Conservation (phyloP, 2,329 filamentous ascomycete genomes). For the Fusarium duplospermum region DNA sequence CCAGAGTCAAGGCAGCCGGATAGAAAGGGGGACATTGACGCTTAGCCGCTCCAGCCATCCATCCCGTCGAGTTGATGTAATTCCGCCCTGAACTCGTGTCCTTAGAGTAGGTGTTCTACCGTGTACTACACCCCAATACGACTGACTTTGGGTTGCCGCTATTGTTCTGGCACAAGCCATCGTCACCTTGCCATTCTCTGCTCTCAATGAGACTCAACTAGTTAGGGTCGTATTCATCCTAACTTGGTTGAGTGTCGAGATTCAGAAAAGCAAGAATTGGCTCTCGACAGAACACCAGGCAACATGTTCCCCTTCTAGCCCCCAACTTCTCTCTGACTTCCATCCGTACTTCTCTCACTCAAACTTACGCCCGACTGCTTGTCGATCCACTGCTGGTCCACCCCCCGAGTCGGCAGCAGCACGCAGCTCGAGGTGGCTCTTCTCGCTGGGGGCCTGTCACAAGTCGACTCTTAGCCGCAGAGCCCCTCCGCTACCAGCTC, state of each 20-base stretch:
- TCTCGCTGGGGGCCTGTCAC: constrained; percentile 30
- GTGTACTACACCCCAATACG: constrained; percentile 9
- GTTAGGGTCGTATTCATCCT: background rate
- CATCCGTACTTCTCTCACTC: constrained; percentile 11
- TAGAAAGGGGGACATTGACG: constrained; percentile 10
- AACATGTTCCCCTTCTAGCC: constrained; percentile 8
- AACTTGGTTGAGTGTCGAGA: background rate
- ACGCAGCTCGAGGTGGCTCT: constrained; percentile 9
- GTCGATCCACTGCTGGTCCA: constrained; percentile 38
- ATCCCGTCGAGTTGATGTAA: constrained; percentile 11
- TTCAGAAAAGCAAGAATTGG: background rate
- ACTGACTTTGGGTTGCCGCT: constrained; percentile 12
- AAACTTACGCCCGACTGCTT: constrained; percentile 21
- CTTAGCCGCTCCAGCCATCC: constrained; percentile 36
- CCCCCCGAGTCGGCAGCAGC: constrained; percentile 28
- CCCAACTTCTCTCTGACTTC: constrained; percentile 18
- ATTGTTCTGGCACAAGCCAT: background rate
- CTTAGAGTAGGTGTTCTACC: constrained; percentile 1
- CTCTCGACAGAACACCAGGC: background rate
- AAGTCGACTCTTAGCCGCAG: constrained; percentile 40
- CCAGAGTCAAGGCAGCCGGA: constrained; percentile 18
- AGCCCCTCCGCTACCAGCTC: constrained; percentile 30
- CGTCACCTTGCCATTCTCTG: background rate
- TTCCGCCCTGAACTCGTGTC: constrained; percentile 15
- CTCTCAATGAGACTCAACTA: background rate